Evolutionary conservation across 768 basidiomycete species (phyloP).

Genomic region (Phallus indusiatus): DNA sequence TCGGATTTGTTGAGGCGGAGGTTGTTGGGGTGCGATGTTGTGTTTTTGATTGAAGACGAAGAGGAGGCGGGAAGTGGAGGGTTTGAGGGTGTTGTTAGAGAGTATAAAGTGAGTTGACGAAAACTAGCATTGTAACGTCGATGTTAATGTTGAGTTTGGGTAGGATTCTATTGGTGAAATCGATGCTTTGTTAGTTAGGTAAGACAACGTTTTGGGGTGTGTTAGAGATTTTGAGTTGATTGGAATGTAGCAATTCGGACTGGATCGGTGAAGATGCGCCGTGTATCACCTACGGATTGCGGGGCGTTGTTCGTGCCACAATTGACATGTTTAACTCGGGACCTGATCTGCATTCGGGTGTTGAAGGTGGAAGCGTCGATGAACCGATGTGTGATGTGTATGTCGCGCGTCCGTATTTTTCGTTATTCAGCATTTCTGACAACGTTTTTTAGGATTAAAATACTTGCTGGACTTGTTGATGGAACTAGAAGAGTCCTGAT

Average conservation of each 20-base stretch:
- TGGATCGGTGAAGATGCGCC: slow-evolving; percentile 93
- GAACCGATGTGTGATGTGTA: slow-evolving; percentile 96
- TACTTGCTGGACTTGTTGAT: slow-evolving; percentile 65
- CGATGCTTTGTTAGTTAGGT: slow-evolving; percentile 87
- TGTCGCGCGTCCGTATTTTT: no score
- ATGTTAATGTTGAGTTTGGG: no score
- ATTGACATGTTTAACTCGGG: slow-evolving; percentile 61
- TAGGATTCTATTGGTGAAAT: slow-evolving; percentile 78
- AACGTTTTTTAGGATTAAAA: slow-evolving; percentile 50
- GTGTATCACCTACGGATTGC: slow-evolving; percentile 89
- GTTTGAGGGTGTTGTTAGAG: slow-evolving; percentile 66
- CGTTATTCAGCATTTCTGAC: background rate
- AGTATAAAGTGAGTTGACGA: slow-evolving; percentile 65
- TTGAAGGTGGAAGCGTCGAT: slow-evolving; percentile 78
- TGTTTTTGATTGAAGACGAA: slow-evolving; percentile 92
- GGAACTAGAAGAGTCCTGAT: slow-evolving; percentile 52
- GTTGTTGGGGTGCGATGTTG: slow-evolving; percentile 74
- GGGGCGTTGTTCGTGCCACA: slow-evolving; percentile 87
- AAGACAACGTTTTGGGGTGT: background rate
- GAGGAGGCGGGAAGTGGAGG: slow-evolving; percentile 92
- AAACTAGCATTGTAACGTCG: no score
- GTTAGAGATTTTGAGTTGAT: background rate
- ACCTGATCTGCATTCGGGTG: slow-evolving; percentile 86
- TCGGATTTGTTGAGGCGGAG: slow-evolving; percentile 66
- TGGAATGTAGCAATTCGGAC: slow-evolving; percentile 67